Evolutionary conservation across 2,329 filamentous ascomycete species (phyloP).

Genomic region (Pseudopithomyces maydicus): DNA sequence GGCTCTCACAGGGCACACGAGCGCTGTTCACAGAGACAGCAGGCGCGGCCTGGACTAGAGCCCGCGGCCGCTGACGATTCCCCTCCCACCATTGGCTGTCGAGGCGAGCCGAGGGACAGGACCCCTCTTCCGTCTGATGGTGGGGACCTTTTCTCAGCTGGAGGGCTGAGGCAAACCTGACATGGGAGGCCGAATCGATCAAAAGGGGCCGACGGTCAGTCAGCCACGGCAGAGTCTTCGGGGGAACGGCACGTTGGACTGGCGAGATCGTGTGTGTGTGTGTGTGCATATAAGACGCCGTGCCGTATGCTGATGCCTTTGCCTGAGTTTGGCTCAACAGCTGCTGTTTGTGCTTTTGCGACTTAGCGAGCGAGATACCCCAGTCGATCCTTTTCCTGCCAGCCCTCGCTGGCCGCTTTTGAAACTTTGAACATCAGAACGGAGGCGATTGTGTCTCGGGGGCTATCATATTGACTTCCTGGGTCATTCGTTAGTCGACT

Average conservation of each 20-base stretch:
- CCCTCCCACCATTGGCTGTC: background rate
- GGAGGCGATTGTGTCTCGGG: no score
- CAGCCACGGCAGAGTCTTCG: background rate
- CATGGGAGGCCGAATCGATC: background rate
- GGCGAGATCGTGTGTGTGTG: background rate
- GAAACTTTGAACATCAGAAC: background rate
- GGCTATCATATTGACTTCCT: no score
- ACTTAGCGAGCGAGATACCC: background rate
- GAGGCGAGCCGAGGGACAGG: constrained; percentile 2
- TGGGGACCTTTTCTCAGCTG: constrained; percentile 3
- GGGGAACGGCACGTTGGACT: background rate
- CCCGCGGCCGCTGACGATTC: background rate
- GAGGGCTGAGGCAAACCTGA: background rate
- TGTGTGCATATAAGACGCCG: background rate
- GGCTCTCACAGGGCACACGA: background rate
- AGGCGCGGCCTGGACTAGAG: background rate
- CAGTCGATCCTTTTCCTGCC: constrained; percentile 1
- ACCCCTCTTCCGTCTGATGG: background rate
- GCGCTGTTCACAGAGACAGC: background rate
- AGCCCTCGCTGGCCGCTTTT: background rate
- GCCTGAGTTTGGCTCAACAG: background rate
- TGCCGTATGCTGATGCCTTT: background rate
- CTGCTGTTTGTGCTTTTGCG: background rate
- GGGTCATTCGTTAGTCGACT: no score
- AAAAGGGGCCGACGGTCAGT: background rate